Evolutionary conservation across 495 filamentous ascomycete genomes (phyloP).

Genomic region (Aspergillus conjunctus): DNA sequence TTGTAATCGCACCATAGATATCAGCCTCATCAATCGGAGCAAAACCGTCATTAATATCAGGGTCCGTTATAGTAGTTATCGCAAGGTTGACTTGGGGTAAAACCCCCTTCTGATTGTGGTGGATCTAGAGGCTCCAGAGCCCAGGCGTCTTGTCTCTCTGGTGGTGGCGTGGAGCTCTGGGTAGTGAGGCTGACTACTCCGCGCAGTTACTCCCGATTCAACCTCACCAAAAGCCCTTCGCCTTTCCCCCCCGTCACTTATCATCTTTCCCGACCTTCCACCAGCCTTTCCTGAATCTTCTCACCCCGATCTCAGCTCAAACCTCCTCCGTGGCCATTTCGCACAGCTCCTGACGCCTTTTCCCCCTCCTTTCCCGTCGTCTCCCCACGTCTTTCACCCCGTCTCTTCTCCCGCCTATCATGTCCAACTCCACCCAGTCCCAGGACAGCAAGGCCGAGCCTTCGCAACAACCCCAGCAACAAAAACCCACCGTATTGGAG

Average conservation of each 20-base stretch:
- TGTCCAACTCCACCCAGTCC: slow-evolving; percentile 46
- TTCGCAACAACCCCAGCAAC: slow-evolving; percentile 51
- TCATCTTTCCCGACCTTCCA: background rate
- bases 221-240: slow-evolving; percentile 1
- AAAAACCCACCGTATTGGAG: slow-evolving; percentile 71
- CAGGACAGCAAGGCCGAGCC: slow-evolving; percentile 37
- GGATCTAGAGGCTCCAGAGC: background rate
- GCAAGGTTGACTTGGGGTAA: too few species aligned
- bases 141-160: background rate
- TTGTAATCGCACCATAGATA: background rate
- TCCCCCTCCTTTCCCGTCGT: background rate
- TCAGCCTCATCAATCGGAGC: slow-evolving; percentile 1
- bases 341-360: background rate
- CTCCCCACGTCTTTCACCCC: background rate
- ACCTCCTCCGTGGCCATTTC: background rate
- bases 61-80: background rate
- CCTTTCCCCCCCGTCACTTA: slow-evolving; percentile 12
- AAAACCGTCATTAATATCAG: background rate
- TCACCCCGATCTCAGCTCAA: background rate
- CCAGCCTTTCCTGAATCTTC: background rate
- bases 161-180: background rate
- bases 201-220: background rate
- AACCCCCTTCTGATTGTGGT: background rate
- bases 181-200: slow-evolving; percentile 2
- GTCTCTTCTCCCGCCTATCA: slow-evolving; percentile 27